Base-by-base conservation (phyloP, 306 rosid genomes). In the Acacia acuminata region DNA sequence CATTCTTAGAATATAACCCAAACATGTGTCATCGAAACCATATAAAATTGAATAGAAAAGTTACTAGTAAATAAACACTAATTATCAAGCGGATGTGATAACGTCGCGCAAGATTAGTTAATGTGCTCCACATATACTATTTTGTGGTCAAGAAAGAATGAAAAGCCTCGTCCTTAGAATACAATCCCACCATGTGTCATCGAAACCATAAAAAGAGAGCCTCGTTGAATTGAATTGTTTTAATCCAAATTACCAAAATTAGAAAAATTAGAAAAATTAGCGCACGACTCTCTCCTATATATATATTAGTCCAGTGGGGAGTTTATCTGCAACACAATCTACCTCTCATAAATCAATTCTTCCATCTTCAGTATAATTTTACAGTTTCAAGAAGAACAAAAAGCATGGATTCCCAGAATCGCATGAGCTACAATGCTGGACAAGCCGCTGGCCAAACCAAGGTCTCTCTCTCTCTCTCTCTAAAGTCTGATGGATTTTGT, bases 371-470 rank as follows among this genome's bases (percentile, higher is more conserved):
- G 4, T 7, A 17, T 55, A 38, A 38, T 6, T 5, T 55, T 25
- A 61, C 36, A 25, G 36, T 34, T 11, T 11, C 34, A 25, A 61
- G 19, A 61, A 61, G 76, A 38, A 56, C 47, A 45, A 6, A 38
- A 65, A 79, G 27, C 55, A 77, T 85, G 16, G 84, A 83, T 73
- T 24, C 67, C 67, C 15, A 61, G 36, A 22, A 61, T 15, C 83
- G 69, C 64, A 60, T 36, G 53, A 53, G 79, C 77, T 83, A 83
- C 79, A 36, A 85, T 12, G 90, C 81, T 24, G 92, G 90, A 11
- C 83, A 81, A 81, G 86, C 92, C 83, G 87, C 85, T 79, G 90
- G 88, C 71, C 89, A 81, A 81, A 47, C 86, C 43, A 45, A 88
- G 88, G 91, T 86, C 20, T 75, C 67, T 61, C 36, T 64, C n/a